Conservation (phyloP, 805 yeast species). For the Saccharomycopsis fibuligera region DNA sequence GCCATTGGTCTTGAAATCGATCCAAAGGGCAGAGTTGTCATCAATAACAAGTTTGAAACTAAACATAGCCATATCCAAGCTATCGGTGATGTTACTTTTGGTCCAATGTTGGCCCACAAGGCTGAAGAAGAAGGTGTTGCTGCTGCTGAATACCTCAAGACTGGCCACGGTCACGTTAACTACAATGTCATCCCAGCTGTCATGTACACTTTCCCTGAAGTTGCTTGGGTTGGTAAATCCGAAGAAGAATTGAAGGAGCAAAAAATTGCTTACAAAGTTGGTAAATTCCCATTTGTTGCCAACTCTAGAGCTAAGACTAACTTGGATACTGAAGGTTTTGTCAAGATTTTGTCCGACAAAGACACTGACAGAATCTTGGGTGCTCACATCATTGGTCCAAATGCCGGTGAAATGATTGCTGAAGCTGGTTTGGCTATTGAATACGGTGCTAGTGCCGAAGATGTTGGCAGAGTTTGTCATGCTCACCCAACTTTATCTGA, state of each 20-base stretch:
- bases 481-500: slow-evolving; percentile 98
- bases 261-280: slow-evolving; percentile 86
- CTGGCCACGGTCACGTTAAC: slow-evolving; percentile 96
- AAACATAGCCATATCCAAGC: slow-evolving; percentile 91
- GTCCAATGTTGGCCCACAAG: slow-evolving; percentile 99
- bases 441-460: slow-evolving; percentile 98
- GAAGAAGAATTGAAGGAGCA: slow-evolving; percentile 92
- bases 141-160: slow-evolving; percentile 89
- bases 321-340: slow-evolving; percentile 94
- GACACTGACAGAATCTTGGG: slow-evolving; percentile 96
- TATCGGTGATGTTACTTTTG: slow-evolving; percentile 97
- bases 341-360: slow-evolving; percentile 91
- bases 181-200: slow-evolving; percentile 97
- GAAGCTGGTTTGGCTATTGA: slow-evolving; percentile 97
- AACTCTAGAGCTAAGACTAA: slow-evolving; percentile 99
- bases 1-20: slow-evolving; percentile 85
- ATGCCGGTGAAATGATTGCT: slow-evolving; percentile 99
- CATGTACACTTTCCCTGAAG: slow-evolving; percentile 99
- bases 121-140: slow-evolving; percentile 99
- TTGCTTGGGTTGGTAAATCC: slow-evolving; percentile 97
- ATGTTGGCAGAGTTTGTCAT: slow-evolving; percentile 93
- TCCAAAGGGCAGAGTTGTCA: slow-evolving; percentile 86
- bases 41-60: slow-evolving; percentile 89
- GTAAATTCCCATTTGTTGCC: slow-evolving; percentile 98
- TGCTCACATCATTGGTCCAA: slow-evolving; percentile 94